Evolutionary conservation across 169 alveolate genomes (phyloP), one percentile per base, ranked within the genome.

Genomic region (Eimeria praecox): DNA sequence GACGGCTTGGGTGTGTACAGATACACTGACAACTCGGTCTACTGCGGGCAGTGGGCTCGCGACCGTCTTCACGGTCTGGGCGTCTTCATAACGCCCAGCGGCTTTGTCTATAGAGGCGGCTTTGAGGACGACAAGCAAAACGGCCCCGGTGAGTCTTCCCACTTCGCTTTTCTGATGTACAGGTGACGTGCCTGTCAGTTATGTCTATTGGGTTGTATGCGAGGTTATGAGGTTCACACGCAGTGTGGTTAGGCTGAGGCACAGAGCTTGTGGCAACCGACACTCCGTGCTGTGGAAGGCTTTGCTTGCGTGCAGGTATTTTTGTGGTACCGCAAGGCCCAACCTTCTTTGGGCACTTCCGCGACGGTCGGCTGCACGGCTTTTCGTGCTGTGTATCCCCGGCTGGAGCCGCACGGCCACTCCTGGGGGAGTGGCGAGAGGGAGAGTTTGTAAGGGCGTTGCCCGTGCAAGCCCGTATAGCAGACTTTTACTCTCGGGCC

Each of bases 41-140:
- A 93, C 85, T 73, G 89, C 75, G 96, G 96, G 10, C 91, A 93
- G 64, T 93, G 96, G 96, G 69, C 75, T 49, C 87, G 73, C 22
- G 90, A 93, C 42, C 88, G 77, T 27, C 87, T 93, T 40, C 93
- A 93, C 52, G 96, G 96, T 75, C n/a, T 64, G 49, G 96, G 96
- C 59, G 90, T 54, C 88, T 80, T 93, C 77, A 93, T 73, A 56
- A 59, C 89, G 27, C 94, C 96, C 71, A 80, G 80, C 18, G 96
- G 96, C 3, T 83, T 75, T 40, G 40, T 80, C 40, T 93, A 80
- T 49, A 80, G 77, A 49, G 96, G 96, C 30, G 62, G 85, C 59
- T 93, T 93, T 78, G 77, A 83, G 88, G 87, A 54, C 3, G 90
- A 83, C 85, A 93, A 59, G 18, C 96, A 93, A 38, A 46, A 56